Base-by-base conservation (phyloP, 129 eudicot species). In the Artemisia tridentata region DNA sequence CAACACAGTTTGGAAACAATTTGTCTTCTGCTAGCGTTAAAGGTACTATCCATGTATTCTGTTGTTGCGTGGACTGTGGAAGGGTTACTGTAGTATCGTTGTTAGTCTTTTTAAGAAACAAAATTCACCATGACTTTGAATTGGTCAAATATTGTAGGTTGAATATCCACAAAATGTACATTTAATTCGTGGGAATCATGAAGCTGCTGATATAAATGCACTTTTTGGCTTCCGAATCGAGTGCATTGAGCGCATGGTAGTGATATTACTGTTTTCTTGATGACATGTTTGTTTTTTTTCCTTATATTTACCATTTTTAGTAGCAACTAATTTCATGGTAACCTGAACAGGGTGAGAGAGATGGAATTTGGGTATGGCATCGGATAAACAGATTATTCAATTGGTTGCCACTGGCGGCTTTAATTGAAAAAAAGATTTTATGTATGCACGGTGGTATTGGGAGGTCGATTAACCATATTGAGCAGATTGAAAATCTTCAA, bases 381-480 rank as follows among this genome's bases (percentile, higher is more conserved):
- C 82, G 99, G 73, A 82, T 95, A 78, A 95, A 95, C 80, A 81
- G 89, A 84, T 81, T 95, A 73, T 95, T 95, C 78, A 95, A 95
- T 67, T 88, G 96, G 93, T 87, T 93, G 54, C 99, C 99, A 15
- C 66, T 93, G 49, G 99, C 99, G 1, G 99, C 99, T 74, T 75
- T 90, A 27, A 90, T 90, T 31, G 99, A 95, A 84, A 95, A 95
- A 68, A 95, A 95, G 72, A 95, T 95, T 21, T 81, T 95, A 12
- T 95, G 99, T 75, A 95, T 95, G 99, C 99, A 95, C 71, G 99
- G 99, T 80, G 99, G 99, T 48, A 95, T 95, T 75, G 99, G 99
- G 43, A 88, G 97, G 72, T 95, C 99, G 29, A 95, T 95, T 43
- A 81, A 88, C 79, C 96, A 86, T 81, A 81, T 95, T 34, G 93